A percentile compares a stretch with the other conserved stretches of the same genome.
These are phyloP conservation scores for Papiliotrema laurentii DNA, from an alignment of 1,284 basidiomycete genomes.

Conservation along the genomic window DNA sequence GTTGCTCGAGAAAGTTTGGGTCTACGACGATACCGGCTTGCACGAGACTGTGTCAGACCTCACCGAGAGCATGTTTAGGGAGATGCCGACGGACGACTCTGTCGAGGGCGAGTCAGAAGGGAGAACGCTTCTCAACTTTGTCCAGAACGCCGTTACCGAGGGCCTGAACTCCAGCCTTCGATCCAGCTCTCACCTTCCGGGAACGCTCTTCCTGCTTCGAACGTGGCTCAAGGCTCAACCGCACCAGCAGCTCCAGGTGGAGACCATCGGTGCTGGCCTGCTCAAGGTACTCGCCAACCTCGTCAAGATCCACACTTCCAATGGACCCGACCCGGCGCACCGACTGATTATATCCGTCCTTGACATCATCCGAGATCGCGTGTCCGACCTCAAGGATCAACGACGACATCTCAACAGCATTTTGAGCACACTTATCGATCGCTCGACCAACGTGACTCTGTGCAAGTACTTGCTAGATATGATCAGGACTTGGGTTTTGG, in stretches of 20 bases:
- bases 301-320: slow-evolving; percentile 76
- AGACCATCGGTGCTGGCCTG: slow-evolving; percentile 69
- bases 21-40: slow-evolving; percentile 67
- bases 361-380: slow-evolving; percentile 52
- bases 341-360: slow-evolving; percentile 53
- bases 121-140: slow-evolving; percentile 72
- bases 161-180: slow-evolving; percentile 49
- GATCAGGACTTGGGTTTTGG: slow-evolving; percentile 81
- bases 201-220: slow-evolving; percentile 79
- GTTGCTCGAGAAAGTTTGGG: slow-evolving; percentile 81
- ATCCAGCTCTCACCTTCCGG: slow-evolving; percentile 56
- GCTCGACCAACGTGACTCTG: slow-evolving; percentile 76
- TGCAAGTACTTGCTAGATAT: slow-evolving; percentile 85
- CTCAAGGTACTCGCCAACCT: slow-evolving; percentile 83
- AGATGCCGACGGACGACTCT: slow-evolving; percentile 78
- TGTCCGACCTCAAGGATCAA: slow-evolving; percentile 55
- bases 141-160: slow-evolving; percentile 73
- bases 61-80: slow-evolving; percentile 77
- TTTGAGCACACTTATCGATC: slow-evolving; percentile 80
- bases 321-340: slow-evolving; percentile 41
- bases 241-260: slow-evolving; percentile 62
- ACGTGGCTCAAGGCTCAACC: slow-evolving; percentile 80
- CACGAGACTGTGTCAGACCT: slow-evolving; percentile 78
- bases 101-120: slow-evolving; percentile 61
- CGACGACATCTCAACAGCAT: slow-evolving; percentile 64